A percentile compares a stretch with the other conserved stretches of the same genome.
Conservation (phyloP, 2,329 filamentous ascomycete genomes). For the Corynespora cassiicola region DNA sequence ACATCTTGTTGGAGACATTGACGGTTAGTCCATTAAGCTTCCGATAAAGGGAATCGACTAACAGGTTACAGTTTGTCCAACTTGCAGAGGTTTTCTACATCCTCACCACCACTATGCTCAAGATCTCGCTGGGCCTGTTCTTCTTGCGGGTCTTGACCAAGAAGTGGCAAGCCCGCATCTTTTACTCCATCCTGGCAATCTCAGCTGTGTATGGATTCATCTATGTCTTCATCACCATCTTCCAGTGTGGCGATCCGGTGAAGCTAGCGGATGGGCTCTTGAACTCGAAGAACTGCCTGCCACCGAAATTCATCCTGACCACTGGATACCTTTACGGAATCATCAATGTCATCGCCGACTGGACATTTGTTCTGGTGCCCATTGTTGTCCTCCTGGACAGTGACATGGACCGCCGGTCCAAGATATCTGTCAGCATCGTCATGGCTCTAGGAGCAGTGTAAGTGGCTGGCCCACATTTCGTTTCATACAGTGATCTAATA, state of each 20-base stretch:
- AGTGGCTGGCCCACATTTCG: too few relatives aligned
- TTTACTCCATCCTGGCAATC: slow-evolving; percentile 28
- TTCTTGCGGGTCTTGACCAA: slow-evolving; percentile 42
- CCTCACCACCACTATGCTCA: slow-evolving; percentile 56
- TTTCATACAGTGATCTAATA: slow-evolving; percentile 15
- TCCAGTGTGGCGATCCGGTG: slow-evolving; percentile 37
- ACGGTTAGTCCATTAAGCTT: background rate
- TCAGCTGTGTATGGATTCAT: slow-evolving; percentile 34
- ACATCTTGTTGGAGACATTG: too few relatives aligned
- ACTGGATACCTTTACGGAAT: slow-evolving; percentile 39
- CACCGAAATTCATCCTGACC: slow-evolving; percentile 24
- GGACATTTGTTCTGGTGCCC: slow-evolving; percentile 43
- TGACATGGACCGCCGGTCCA: slow-evolving; percentile 52
- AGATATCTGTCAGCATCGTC: slow-evolving; percentile 53
- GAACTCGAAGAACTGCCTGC: slow-evolving; percentile 27
- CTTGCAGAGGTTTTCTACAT: slow-evolving; percentile 59
- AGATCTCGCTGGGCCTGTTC: slow-evolving; percentile 47
- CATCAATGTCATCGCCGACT: slow-evolving; percentile 41
- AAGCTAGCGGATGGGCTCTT: slow-evolving; percentile 29
- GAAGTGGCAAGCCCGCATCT: slow-evolving; percentile 35
- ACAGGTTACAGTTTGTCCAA: slow-evolving; percentile 33
- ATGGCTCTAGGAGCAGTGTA: slow-evolving; percentile 53
- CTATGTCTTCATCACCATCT: slow-evolving; percentile 35
- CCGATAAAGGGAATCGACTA: slow-evolving; percentile 5
- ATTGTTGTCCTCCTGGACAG: slow-evolving; percentile 45